Evolutionary conservation across 257 asterid genomes (phyloP).

Genomic region (Solanum megistacrolobum): DNA sequence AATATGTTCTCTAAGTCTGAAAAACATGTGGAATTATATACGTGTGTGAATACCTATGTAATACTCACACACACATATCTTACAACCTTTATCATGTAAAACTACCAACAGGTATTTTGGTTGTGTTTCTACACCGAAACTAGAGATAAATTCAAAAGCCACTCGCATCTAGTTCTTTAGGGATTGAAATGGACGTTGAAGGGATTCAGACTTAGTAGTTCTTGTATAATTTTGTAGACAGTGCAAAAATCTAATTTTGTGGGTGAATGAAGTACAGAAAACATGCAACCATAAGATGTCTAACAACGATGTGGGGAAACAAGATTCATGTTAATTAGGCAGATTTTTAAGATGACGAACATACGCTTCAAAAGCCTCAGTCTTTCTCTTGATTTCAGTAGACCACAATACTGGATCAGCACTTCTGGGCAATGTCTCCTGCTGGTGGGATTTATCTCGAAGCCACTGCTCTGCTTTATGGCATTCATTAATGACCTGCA

Average conservation of each 20-base stretch:
- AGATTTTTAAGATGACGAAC: constrained; percentile 16
- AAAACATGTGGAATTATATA: not conserved
- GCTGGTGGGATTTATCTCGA: constrained; percentile 59
- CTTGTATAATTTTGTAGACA: not conserved
- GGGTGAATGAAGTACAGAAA: not conserved
- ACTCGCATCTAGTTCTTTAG: not conserved
- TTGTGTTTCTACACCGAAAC: not conserved
- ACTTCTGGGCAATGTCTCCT: constrained; percentile 65
- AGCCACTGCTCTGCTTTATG: constrained; percentile 79
- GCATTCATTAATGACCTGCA: constrained; percentile 73
- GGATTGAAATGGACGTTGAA: not conserved
- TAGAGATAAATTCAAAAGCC: not conserved
- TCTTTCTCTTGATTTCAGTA: constrained; percentile 50
- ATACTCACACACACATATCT: not conserved
- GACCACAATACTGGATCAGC: constrained; percentile 80
- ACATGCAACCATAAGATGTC: not conserved
- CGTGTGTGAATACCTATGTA: not conserved
- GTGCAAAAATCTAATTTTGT: not conserved
- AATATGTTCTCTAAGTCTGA: not conserved
- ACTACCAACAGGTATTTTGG: not conserved
- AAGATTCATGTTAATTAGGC: constrained; percentile 1
- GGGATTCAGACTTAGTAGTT: not conserved
- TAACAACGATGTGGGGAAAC: not conserved
- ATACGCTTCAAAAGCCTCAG: constrained; percentile 65
- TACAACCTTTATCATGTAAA: not conserved